These are phyloP conservation scores for Coemansia sp. DNA, from an alignment of 192 early-diverging fungal species.

Conservation along the genomic window DNA sequence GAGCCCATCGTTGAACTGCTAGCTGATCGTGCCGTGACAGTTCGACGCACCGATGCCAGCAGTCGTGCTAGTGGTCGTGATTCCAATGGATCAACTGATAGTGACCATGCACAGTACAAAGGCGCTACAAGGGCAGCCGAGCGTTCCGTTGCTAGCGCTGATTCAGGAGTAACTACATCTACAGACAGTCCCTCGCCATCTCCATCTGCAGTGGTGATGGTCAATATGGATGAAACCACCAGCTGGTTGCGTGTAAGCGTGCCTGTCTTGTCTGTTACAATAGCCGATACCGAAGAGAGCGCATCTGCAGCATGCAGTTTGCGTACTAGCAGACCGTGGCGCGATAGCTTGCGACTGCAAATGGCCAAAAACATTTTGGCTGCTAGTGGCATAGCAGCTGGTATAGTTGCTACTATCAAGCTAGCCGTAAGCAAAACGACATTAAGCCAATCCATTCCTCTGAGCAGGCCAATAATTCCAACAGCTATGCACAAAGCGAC, in stretches of 20 bases:
- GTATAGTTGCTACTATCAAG: conserved; percentile 50
- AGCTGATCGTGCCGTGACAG: conserved; percentile 1
- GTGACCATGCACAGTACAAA: conserved; percentile 36
- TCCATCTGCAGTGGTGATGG: conserved; percentile 4
- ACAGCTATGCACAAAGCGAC: conserved; percentile 19
- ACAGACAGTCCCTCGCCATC: conserved; percentile 17
- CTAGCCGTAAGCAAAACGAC: conserved; percentile 39
- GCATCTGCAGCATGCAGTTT: conserved; percentile 64
- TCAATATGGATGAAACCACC: conserved; percentile 48
- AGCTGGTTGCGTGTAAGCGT: conserved; percentile 67
- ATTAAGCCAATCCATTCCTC: conserved; percentile 32
- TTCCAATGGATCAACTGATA: conserved; percentile 46
- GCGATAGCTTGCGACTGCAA: conserved; percentile 25
- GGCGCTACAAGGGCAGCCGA: conserved; percentile 34
- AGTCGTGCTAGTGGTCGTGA: conserved; percentile 24
- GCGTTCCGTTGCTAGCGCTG: conserved; percentile 12
- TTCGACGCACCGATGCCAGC: conserved; percentile 7
- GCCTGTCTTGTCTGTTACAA: conserved; percentile 74
- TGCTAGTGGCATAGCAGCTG: conserved; percentile 51
- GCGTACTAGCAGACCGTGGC: conserved; percentile 61
- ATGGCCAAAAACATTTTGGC: conserved; percentile 43
- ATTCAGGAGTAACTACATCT: conserved; percentile 44
- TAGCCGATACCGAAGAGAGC: conserved; percentile 60
- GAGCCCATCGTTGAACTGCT: conserved; percentile 3
- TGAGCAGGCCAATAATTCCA: conserved; percentile 15